Evolutionary conservation across 2,329 filamentous ascomycete genomes (phyloP), one percentile per base, ranked within the genome.

Genomic region (Emmonsiellopsis sp.): DNA sequence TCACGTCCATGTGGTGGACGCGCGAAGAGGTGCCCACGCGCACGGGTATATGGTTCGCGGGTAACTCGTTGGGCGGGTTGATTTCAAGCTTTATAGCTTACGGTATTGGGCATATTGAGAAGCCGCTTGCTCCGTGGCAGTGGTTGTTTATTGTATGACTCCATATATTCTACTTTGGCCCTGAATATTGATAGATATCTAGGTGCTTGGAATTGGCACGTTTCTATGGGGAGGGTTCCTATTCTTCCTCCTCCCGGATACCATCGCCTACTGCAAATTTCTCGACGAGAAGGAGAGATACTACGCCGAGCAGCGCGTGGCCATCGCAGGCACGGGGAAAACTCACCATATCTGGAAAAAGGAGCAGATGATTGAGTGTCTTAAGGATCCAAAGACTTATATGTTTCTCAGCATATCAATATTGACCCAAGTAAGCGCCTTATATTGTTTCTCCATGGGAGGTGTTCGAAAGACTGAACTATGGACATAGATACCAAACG

Each of bases 341-440:
- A 80, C 76, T 0, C 74, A 78, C 34, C 73, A 76, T 9, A 63
- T 59, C 8, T 83, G 77, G 73, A 73, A 70, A 51, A 75, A 74
- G 70, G 67, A 73, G 2, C 81, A 84, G 60, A 66, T 75, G 31
- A 54, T 65, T 5, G 80, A 84, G 63, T 81, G 79, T 48, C 62
- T 83, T 0, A 51, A 70, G 8, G 81, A 83, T 58, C 79, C 78
- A 2, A 83, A 84, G 63, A 80, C 79, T 0, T 84, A 79, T 80
- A 67, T 83, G 47, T 73, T 84, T 45, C 73, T 81, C 54, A 69
- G 68, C 1, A 74, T 84, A 20, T 73, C 76, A 20, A 56, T 83
- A 4, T 64, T 78, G 2, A 77, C 74, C 10, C 46, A 49, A 30
- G 49, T 51, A 42, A 32, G 38, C n/a, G 13, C 4, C 11, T 3